Evolutionary conservation across 176 grass and related monocot species (phyloP).

Genomic region (Phragmites australis): DNA sequence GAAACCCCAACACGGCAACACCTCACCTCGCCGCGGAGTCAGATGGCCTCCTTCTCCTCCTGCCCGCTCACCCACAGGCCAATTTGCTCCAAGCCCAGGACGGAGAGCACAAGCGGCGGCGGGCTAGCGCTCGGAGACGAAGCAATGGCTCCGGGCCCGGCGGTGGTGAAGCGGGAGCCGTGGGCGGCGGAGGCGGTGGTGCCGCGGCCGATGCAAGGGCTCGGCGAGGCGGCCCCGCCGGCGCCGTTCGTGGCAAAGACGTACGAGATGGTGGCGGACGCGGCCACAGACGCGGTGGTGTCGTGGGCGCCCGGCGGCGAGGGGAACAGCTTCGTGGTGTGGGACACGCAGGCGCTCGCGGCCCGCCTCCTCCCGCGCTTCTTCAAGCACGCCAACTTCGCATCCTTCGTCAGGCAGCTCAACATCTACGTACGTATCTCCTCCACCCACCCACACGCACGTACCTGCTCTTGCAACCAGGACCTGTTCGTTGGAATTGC

Average conservation of each 20-base stretch:
- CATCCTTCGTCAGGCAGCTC: constrained; percentile 77
- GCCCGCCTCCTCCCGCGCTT: constrained; percentile 51
- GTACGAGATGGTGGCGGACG: constrained; percentile 61
- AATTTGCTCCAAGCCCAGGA: background rate
- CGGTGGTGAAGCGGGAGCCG: constrained; percentile 38
- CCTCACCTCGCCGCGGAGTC: background rate
- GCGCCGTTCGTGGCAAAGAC: constrained; percentile 66
- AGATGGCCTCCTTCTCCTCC: constrained; percentile 17
- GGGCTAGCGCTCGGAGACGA: background rate
- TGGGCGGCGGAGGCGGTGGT: background rate
- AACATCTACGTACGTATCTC: constrained; percentile 61
- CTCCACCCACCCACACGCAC: background rate
- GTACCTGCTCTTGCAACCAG: background rate
- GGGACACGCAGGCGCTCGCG: constrained; percentile 58
- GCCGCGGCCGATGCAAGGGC: constrained; percentile 37
- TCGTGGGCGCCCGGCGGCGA: constrained; percentile 43
- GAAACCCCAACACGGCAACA: constrained; percentile 14
- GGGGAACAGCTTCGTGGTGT: constrained; percentile 62
- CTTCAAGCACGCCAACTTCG: constrained; percentile 92
- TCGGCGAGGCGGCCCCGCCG: constrained; percentile 29
- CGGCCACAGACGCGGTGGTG: constrained; percentile 46
- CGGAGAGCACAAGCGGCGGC: background rate
- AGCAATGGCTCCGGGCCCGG: background rate
- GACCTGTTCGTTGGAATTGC: background rate
- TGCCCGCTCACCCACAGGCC: background rate